phyloP scores from a whole-genome alignment of 1,284 basidiomycete genomes.

The Cutaneotrichosporon cyanovorans region DNA sequence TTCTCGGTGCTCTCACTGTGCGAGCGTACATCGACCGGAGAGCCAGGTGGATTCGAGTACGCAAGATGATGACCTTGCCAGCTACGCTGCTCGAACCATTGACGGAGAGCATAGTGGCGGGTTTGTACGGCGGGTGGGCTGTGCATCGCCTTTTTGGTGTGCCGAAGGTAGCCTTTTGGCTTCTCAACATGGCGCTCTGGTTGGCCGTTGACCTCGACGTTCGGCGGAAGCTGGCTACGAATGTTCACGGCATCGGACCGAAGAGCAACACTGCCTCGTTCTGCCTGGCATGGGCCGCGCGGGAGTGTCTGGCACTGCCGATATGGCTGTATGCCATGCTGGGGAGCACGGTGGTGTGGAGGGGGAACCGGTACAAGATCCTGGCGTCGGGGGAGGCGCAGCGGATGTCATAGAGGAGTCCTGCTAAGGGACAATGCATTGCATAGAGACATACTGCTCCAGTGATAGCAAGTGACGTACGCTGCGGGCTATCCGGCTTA shows the following conservation, averaged over 20 bases:
- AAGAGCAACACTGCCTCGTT: conserved; percentile 52
- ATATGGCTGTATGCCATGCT: conserved; percentile 74
- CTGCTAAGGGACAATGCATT: no score
- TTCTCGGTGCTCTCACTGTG: conserved; percentile 77
- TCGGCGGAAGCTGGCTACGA: conserved; percentile 40
- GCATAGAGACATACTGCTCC: no score
- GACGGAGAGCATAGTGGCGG: conserved; percentile 71
- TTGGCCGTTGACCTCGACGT: conserved; percentile 42
- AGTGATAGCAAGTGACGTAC: no score
- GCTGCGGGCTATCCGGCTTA: no score
- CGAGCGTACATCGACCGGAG: conserved; percentile 73
- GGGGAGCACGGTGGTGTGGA: conserved; percentile 74
- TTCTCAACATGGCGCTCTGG: conserved; percentile 63
- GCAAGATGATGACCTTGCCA: conserved; percentile 78
- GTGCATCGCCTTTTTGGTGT: conserved; percentile 54
- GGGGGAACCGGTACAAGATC: conserved; percentile 52
- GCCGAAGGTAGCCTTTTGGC: conserved; percentile 58
- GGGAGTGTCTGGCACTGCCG: conserved; percentile 73
- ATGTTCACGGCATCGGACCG: conserved; percentile 63
- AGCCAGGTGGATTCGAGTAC: conserved; percentile 87
- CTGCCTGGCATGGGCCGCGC: conserved; percentile 62
- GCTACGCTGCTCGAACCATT: conserved; percentile 82
- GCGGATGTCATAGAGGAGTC: neutral
- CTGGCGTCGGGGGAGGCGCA: conserved; percentile 32
- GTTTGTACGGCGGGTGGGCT: conserved; percentile 57